These are phyloP conservation scores for Crithidia expoeki DNA, from an alignment of 208 protist species.

Conservation along the genomic window DNA sequence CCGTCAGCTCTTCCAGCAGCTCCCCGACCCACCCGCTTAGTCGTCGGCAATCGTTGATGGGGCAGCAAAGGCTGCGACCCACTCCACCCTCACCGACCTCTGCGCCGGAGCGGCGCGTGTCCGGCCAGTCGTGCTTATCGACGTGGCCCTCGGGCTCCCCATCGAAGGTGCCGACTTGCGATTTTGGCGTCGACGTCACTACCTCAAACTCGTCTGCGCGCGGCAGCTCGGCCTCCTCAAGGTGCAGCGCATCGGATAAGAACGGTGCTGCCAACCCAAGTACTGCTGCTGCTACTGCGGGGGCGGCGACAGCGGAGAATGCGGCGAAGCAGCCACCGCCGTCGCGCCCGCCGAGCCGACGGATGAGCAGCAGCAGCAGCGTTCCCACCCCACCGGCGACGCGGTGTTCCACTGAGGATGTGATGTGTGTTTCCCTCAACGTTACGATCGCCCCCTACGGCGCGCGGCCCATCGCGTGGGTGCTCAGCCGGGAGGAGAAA, in stretches of 20 bases:
- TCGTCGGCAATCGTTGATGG: constrained; percentile 2
- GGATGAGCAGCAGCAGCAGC: constrained; percentile 3
- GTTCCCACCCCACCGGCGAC: constrained; percentile 10
- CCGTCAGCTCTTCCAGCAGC: constrained; percentile 1
- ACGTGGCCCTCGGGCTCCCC: background rate
- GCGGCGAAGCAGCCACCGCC: constrained; percentile 17
- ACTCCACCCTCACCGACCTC: background rate
- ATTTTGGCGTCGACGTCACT: constrained; percentile 6
- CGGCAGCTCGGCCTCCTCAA: constrained; percentile 15
- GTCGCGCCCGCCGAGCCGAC: constrained; percentile 11
- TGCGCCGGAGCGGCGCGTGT: background rate
- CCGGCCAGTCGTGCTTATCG: constrained; percentile 1
- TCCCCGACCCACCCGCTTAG: constrained; percentile 3
- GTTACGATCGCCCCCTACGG: constrained; percentile 50
- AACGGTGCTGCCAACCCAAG: background rate
- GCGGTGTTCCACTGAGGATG: constrained; percentile 11
- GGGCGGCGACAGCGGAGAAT: background rate
- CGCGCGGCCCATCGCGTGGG: constrained; percentile 58
- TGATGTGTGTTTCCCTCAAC: constrained; percentile 9
- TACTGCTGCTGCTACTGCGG: background rate
- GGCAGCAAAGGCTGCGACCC: background rate
- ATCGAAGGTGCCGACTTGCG: background rate
- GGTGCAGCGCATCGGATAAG: background rate
- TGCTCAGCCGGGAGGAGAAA: constrained; percentile 29
- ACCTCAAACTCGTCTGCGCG: background rate